Evolutionary conservation across 768 basidiomycete species (phyloP), one percentile per base, ranked within the genome.

Genomic region (Mrakia blollopis): DNA sequence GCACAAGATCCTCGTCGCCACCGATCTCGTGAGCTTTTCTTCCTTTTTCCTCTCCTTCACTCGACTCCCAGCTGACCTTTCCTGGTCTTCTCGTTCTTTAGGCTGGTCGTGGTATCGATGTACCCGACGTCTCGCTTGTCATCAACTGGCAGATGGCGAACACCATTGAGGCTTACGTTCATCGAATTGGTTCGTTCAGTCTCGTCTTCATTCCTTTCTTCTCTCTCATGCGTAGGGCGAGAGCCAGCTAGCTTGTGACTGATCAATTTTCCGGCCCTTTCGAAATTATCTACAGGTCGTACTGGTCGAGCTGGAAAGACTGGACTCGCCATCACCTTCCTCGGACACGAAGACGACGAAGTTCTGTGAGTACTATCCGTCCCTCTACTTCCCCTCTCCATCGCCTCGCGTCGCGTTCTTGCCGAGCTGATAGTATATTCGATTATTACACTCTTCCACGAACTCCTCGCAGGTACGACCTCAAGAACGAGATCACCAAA

Each of bases 91-190:
- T 35, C 25, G n/a, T 10, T 30, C 28, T 23, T 9, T 44, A 80
- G 80, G 97, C 97, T 60, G 97, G 97, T 63, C 92, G 97, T 81
- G 97, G 97, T 87, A 98, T 98, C 83, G 97, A 99, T 84, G 96
- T 99, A 18, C 92, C 93, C 78, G 94, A 98, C 83, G 97, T 98
- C 78, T 91, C 90, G 78, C 86, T 97, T 71, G 96, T 98, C 79
- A 90, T 98, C 87, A 98, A 98, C 84, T 99, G 90, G 87, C 93
- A 97, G 85, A 98, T 98, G 96, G 89, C 94, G 8, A 89, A 88
- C 80, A 93, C 91, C 30, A 98, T 99, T 84, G 97, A 99, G 84
- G 93, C 91, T 57, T 98, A 97, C 82, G 93, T 98, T 65, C 96
- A 98, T 85, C 91, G 96, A 83, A 98, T 99, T 81, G 97, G 96